Evolutionary conservation across 257 asterid genomes (phyloP), one percentile per base, ranked within the genome.

Genomic region (Sherardia arvensis): DNA sequence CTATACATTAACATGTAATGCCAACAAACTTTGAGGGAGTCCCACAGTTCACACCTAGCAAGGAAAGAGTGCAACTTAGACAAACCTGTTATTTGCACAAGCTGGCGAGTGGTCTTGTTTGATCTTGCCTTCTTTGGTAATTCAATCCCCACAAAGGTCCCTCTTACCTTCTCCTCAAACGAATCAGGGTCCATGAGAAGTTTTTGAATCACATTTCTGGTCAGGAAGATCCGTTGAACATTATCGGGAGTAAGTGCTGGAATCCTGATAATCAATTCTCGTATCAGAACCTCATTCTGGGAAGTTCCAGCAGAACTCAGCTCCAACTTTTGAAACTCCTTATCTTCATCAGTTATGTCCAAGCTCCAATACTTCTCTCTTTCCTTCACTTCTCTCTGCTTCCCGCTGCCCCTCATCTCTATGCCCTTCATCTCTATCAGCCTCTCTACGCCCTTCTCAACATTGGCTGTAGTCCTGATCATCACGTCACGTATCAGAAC

Each of bases 71-170:
- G 59, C 27, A 61, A 53, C 64, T 49, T 28, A 65, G 47, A 53
- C 84, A 67, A 62, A 88, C 98, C 98, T 80, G 77, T 73, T 71
- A 91, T 87, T 82, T 79, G 95, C 81, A 79, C 63, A 51, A 88
- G 95, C 71, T 78, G 84, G 70, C 71, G 70, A 70, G 75, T 61
- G 33, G 43, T 56, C 72, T 67, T 79, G 45, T 76, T 67, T 59
- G 18, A 57, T 55, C 18, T 66, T 68, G 70, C 85, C 70, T 65
- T 18, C 47, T 75, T 78, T 67, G 79, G 75, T 11, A 82, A 67
- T 64, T 77, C 82, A 56, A 78, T 76, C 62, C 86, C 77, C 51
- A 85, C 91, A 55, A 83, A 87, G 72, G 87, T 72, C 68, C 96
- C 93, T 21, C 62, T 62, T 43, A 89, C 86, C 77, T 92, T 92